Conservation (phyloP, 148 eudicot species). For the Vaccinium vitisidaea region DNA sequence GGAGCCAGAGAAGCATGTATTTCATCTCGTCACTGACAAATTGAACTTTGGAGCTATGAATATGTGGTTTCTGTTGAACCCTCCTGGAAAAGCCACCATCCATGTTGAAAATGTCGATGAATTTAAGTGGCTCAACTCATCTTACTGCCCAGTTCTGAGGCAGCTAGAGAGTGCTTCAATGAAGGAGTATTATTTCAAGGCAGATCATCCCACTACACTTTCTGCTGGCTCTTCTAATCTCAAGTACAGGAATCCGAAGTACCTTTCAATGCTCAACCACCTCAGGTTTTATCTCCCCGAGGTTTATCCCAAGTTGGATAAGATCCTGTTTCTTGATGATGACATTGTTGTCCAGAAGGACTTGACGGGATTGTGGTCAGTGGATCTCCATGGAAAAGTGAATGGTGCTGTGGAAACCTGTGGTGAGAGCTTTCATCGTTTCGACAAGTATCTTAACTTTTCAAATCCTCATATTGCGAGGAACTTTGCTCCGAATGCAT, state of each 20-base stretch:
- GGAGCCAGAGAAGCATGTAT: slow-evolving; percentile 90
- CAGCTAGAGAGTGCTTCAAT: slow-evolving; percentile 86
- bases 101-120: slow-evolving; percentile 90
- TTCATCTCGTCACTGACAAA: slow-evolving; percentile 89
- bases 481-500: slow-evolving; percentile 80
- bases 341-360: slow-evolving; percentile 91
- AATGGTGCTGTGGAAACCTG: slow-evolving; percentile 96
- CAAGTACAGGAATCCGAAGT: slow-evolving; percentile 89
- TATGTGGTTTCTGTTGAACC: slow-evolving; percentile 85
- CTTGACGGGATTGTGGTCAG: slow-evolving; percentile 70
- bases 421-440: slow-evolving; percentile 85
- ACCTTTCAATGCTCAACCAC: slow-evolving; percentile 91
- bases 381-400: slow-evolving; percentile 79
- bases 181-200: slow-evolving; percentile 88
- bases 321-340: slow-evolving; percentile 86
- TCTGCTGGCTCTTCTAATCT: slow-evolving; percentile 74
- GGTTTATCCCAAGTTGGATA: slow-evolving; percentile 84
- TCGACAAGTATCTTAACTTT: slow-evolving; percentile 83
- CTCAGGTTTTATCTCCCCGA: slow-evolving; percentile 84
- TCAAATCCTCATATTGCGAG: slow-evolving; percentile 75
- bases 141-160: slow-evolving; percentile 80
- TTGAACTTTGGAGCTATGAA: slow-evolving; percentile 89
- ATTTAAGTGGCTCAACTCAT: slow-evolving; percentile 87
- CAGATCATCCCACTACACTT: slow-evolving; percentile 60
- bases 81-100: slow-evolving; percentile 84